Evolutionary conservation across 2,329 filamentous ascomycete genomes (phyloP), one percentile per base, ranked within the genome.

Genomic region (Alternaria conjuncta): DNA sequence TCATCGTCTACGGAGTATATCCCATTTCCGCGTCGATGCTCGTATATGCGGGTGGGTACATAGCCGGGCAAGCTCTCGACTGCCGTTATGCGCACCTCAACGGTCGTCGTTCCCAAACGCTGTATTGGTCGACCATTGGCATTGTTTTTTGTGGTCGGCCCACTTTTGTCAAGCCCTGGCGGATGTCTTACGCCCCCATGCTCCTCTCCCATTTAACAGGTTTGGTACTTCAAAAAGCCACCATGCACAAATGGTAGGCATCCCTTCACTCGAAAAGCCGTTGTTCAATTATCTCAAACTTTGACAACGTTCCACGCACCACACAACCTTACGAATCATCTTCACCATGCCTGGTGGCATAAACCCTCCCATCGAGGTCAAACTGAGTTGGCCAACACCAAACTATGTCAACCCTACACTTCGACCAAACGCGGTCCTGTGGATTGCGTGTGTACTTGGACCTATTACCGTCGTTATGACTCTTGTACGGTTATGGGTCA

Each of bases 281-380:
- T 51, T 28, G 51, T 49, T 57, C 15, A 44, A n/a, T 15, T 46
- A 6, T 46, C 20, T 23, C 57, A n/a, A 28, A 57, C 13, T 26
- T n/a, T 23, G 23, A 21, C 30, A 36, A 9, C 49, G 18, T 25
- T 25, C 28, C 30, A 32, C 47, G 26, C 13, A 28, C 44, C 30
- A 58, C 23, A 32, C 28, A 26, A 43, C 44, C 47, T 20, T 57
- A 25, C 30, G 45, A 55, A 21, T 49, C 18, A 49, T 56, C 12
- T 15, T 23, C 68, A 69, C 25, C 6, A 77, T 78, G 76, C 73
- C 74, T 44, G 76, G 76, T 18, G 74, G 74, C 12, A 66, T 78
- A 13, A 65, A 75, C 47, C 63, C 71, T 53, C 72, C 76, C 10
- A 28, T 74, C n/a, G 68, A 71, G 20, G 72, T 72, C 25, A 61